Evolutionary conservation across 345 rosid species (phyloP).

Genomic region (Raphanus raphanistrum): DNA sequence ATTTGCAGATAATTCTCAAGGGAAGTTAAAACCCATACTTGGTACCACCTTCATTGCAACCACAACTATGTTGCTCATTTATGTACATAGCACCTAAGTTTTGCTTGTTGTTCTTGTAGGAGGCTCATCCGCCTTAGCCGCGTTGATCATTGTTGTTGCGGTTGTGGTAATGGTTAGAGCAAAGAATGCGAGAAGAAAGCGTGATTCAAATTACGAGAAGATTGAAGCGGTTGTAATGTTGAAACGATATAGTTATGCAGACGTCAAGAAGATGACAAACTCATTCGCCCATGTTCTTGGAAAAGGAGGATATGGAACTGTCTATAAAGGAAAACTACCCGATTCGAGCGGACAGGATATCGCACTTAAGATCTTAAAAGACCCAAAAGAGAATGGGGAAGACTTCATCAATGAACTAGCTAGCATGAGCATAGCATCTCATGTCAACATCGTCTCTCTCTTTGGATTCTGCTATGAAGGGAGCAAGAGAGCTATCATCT

Average conservation of each 20-base stretch:
- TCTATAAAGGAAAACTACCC: slow-evolving; percentile 35
- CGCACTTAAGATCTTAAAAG: slow-evolving; percentile 43
- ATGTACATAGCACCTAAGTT: not conserved
- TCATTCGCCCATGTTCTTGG: not conserved
- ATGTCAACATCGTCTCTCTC: slow-evolving; percentile 44
- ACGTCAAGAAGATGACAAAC: slow-evolving; percentile 9
- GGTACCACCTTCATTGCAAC: slow-evolving; percentile 17
- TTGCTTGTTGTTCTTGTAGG: slow-evolving; percentile 7
- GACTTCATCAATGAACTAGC: slow-evolving; percentile 53
- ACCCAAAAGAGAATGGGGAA: slow-evolving; percentile 41
- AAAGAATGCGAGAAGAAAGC: not conserved
- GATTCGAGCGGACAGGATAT: slow-evolving; percentile 34
- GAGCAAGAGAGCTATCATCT: slow-evolving; percentile 38
- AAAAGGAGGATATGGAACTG: slow-evolving; percentile 22
- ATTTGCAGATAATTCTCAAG: slow-evolving; percentile 9
- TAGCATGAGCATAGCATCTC: slow-evolving; percentile 55
- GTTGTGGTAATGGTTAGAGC: slow-evolving; percentile 10
- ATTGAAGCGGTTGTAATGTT: slow-evolving; percentile 1
- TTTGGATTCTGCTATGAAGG: slow-evolving; percentile 36
- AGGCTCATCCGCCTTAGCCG: not conserved
- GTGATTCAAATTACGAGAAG: slow-evolving; percentile 12
- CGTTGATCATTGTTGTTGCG: not conserved
- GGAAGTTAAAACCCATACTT: slow-evolving; percentile 22
- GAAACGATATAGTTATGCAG: not conserved
- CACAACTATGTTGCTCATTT: not conserved